Percentiles rank a stretch among this genome's conserved stretches.
phyloP scores from a whole-genome alignment of 768 basidiomycete genomes.

The Tulasnella sp. region DNA sequence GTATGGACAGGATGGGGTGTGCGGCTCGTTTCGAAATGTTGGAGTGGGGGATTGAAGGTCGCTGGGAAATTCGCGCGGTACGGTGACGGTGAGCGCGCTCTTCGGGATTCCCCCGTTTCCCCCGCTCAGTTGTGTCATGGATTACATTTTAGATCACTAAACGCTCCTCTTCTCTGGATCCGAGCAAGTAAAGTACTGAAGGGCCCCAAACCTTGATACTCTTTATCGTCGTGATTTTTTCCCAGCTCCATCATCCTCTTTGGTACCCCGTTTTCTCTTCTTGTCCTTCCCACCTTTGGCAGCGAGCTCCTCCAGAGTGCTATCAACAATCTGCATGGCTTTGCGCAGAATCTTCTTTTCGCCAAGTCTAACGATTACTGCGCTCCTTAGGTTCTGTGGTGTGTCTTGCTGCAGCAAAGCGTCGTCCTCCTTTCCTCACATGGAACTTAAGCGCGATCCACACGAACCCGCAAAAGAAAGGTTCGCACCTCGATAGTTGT shows the following conservation, averaged over 20 bases:
- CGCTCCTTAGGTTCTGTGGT: slow-evolving; percentile 46
- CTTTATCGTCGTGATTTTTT: slow-evolving; percentile 6
- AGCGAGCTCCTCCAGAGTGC: background rate
- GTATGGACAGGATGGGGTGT: background rate
- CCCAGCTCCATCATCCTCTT: background rate
- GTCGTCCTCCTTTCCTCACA: slow-evolving; percentile 22
- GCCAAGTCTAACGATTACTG: slow-evolving; percentile 65
- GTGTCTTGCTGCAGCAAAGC: slow-evolving; percentile 25
- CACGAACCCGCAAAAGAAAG: slow-evolving; percentile 1
- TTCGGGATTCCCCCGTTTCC: background rate
- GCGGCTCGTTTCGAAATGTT: slow-evolving; percentile 2
- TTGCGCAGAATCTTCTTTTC: slow-evolving; percentile 62
- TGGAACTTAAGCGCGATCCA: background rate
- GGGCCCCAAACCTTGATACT: background rate
- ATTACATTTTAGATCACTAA: background rate
- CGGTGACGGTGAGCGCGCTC: background rate
- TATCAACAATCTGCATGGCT: slow-evolving; percentile 24
- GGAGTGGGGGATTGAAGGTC: background rate
- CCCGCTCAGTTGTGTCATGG: background rate
- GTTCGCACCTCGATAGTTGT: slow-evolving; percentile 50
- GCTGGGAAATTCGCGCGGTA: background rate
- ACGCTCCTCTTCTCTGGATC: background rate
- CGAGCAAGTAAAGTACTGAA: background rate
- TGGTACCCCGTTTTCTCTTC: background rate
- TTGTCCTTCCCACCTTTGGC: background rate